Base-by-base conservation (phyloP, 179 eudicot species). In the Nepenthes alata region DNA sequence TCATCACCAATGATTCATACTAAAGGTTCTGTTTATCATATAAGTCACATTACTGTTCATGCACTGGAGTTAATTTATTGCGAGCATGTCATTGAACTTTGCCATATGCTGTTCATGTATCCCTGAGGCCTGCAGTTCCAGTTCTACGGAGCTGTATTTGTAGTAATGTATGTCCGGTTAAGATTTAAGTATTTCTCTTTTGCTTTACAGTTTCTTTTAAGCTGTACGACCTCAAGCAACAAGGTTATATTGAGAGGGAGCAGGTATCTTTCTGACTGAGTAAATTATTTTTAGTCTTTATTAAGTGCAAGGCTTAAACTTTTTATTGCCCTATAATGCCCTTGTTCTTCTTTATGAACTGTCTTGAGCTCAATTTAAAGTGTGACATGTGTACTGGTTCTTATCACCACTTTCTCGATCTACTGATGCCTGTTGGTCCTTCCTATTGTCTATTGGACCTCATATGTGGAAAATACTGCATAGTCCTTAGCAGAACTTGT, bases 161-260 rank as follows among this genome's bases (percentile, higher is more conserved):
- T n/a, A 52, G 25, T 25, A 25, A 25, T 25, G 25, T 16, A 13
- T 52, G 55, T 52, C 14, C 55, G 2, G 13, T 12, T 16, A 47
- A 35, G 39, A 37, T 57, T 57, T 8, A 35, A 12, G 16, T 52
- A 15, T 61, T 15, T 61, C 12, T 47, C 14, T 45, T 47, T 38
- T 37, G 0, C 58, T 53, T 59, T 80, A 74, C 88, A 94, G 99
- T 94, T 83, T 94, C 97, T 39, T 93, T 93, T 64, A 85, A 89
- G 73, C 73, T 93, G 61, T 93, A 93, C 67, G 98, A 93, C 81
- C 98, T 93, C 74, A 93, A 93, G 78, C 97, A 93, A 67, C 98
- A 93, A 81, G 97, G 98, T 61, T 93, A 79, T 65, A 93, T 93
- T 41, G 97, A 93, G 68, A 87, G 98, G 69, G 95, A 93, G 74